Evolutionary conservation across 176 grass and related monocot genomes (phyloP).

Genomic region (Carex cristatella): DNA sequence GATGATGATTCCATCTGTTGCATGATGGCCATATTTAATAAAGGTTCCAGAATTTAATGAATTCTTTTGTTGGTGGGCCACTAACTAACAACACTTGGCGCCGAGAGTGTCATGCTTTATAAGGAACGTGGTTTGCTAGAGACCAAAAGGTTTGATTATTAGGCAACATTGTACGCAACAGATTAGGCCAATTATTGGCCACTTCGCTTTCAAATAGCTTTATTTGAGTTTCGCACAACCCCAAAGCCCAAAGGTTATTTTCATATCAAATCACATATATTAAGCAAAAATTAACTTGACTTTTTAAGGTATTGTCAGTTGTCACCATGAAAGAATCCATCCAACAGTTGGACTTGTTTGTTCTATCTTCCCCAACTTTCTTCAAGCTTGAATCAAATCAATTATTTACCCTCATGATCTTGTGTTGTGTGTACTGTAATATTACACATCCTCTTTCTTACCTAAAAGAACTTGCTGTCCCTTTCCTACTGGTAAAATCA

Average conservation of each 20-base stretch:
- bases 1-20: neutral
- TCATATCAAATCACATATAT: slow-evolving; percentile 9
- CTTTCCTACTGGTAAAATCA: neutral
- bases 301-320: slow-evolving; percentile 9
- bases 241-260: slow-evolving; percentile 6
- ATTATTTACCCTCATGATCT: neutral
- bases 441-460: neutral
- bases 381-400: neutral
- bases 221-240: neutral
- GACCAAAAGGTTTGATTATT: slow-evolving; percentile 10
- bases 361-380: neutral
- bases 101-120: neutral
- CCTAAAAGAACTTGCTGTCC: neutral
- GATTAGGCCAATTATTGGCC: neutral
- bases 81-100: neutral
- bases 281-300: neutral
- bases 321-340: slow-evolving; percentile 14
- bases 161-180: neutral
- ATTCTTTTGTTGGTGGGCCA: neutral
- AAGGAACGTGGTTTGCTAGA: slow-evolving; percentile 8
- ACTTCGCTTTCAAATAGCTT: neutral
- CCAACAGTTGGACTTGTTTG: neutral
- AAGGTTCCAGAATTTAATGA: neutral
- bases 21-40: neutral
- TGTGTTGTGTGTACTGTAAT: neutral